phyloP scores from a whole-genome alignment of 768 basidiomycete species.

The Boletus eberwhitei region DNA sequence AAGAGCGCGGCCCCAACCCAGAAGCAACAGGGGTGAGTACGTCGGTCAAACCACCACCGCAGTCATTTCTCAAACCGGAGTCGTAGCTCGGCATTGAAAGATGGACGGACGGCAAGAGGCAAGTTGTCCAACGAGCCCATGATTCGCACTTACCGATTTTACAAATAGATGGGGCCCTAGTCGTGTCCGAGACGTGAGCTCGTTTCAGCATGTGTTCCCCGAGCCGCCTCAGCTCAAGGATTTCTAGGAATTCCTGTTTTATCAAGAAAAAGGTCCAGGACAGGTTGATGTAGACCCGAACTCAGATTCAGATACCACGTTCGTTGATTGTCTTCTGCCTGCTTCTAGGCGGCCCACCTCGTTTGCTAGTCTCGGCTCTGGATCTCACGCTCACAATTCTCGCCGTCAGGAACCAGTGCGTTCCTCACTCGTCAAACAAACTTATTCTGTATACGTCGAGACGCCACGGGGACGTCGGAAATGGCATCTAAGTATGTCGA shows the following conservation, averaged over 20 bases:
- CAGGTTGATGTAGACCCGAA: slow-evolving; percentile 45
- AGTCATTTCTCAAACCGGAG: slow-evolving; percentile 2
- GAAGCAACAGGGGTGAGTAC: slow-evolving; percentile 62
- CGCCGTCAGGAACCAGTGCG: slow-evolving; percentile 31
- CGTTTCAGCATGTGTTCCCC: background rate
- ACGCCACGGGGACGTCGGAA: slow-evolving; percentile 64
- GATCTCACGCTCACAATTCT: slow-evolving; percentile 26
- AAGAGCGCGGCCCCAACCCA: slow-evolving; percentile 67
- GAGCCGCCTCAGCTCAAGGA: background rate
- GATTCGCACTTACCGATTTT: background rate
- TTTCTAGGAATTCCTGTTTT: slow-evolving; percentile 70
- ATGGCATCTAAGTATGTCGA: slow-evolving; percentile 72
- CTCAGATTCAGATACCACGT: slow-evolving; percentile 53
- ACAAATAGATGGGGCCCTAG: slow-evolving; percentile 68
- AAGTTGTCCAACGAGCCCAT: background rate
- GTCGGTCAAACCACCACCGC: slow-evolving; percentile 2
- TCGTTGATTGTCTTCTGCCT: slow-evolving; percentile 17
- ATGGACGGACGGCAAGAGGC: slow-evolving; percentile 72
- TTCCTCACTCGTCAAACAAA: slow-evolving; percentile 70
- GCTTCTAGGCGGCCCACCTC: slow-evolving; percentile 1
- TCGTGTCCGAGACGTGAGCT: slow-evolving; percentile 67
- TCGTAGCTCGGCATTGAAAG: slow-evolving; percentile 69
- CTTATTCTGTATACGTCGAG: slow-evolving; percentile 76
- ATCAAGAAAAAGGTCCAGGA: slow-evolving; percentile 62
- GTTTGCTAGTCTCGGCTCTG: slow-evolving; percentile 28